Conservation (phyloP, 768 basidiomycete species). For the Hygrophorus russula region DNA sequence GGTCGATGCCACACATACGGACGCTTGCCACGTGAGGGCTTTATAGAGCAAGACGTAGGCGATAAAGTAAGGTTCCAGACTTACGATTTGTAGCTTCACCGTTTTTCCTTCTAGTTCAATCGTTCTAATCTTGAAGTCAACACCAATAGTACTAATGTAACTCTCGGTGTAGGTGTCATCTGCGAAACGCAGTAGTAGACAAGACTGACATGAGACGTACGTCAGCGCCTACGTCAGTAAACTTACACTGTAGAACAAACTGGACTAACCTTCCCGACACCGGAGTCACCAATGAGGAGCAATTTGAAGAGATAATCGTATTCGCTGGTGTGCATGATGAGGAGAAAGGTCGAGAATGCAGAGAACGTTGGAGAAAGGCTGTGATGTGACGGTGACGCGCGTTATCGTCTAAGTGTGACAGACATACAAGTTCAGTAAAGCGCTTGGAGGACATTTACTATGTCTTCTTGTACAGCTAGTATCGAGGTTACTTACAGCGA, state of each 20-base stretch:
- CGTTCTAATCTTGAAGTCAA: conserved; percentile 98
- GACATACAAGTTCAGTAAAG: too few species aligned
- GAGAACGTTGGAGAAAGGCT: conserved; percentile 11
- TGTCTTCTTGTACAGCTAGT: too few species aligned
- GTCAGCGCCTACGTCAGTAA: conserved; percentile 17
- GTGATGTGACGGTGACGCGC: conserved; percentile 16
- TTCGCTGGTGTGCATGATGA: conserved; percentile 79
- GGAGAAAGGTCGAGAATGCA: conserved; percentile 14
- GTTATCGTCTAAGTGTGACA: not conserved
- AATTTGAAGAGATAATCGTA: conserved; percentile 97
- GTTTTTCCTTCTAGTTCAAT: conserved; percentile 98
- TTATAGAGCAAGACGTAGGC: conserved; percentile 1
- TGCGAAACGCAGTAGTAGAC: conserved; percentile 82
- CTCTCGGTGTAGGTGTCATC: conserved; percentile 98
- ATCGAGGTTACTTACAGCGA: too few species aligned
- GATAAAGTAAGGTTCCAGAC: conserved; percentile 22
- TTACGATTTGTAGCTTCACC: conserved; percentile 95
- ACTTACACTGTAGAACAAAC: conserved; percentile 8
- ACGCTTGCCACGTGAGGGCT: not conserved
- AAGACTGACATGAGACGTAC: conserved; percentile 45
- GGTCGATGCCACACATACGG: not conserved
- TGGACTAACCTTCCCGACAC: conserved; percentile 75
- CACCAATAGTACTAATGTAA: conserved; percentile 96
- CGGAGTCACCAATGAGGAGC: conserved; percentile 89
- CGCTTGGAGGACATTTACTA: too few species aligned